These are phyloP conservation scores for Venturia pyrina DNA, from an alignment of 2,329 filamentous ascomycete genomes.

Conservation along the genomic window DNA sequence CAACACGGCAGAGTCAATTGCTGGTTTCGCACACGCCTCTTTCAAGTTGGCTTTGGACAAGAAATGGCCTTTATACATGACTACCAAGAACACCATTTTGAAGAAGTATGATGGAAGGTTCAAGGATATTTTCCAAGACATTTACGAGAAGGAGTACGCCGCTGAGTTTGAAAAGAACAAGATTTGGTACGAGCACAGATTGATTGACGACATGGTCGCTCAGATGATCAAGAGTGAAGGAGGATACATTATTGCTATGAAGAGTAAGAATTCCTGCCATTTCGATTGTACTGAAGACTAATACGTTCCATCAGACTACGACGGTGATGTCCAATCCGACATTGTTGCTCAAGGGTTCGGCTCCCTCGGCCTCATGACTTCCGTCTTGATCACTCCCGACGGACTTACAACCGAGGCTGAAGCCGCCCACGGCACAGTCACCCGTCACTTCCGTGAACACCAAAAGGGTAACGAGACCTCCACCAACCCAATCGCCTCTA, in stretches of 20 bases:
- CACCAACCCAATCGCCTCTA: conserved; percentile 97
- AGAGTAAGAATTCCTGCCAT: conserved; percentile 57
- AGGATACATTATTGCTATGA: conserved; percentile 94
- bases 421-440: conserved; percentile 96
- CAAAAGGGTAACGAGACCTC: conserved; percentile 96
- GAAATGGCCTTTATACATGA: conserved; percentile 93
- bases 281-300: not conserved
- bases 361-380: conserved; percentile 96
- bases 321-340: conserved; percentile 97
- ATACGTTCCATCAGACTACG: conserved; percentile 62
- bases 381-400: conserved; percentile 90
- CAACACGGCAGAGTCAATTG: conserved; percentile 94
- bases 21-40: conserved; percentile 86
- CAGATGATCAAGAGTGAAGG: conserved; percentile 99
- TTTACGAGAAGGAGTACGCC: conserved; percentile 84
- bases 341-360: conserved; percentile 98
- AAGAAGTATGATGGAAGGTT: conserved; percentile 98
- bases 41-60: conserved; percentile 93
- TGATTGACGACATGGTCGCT: conserved; percentile 99
- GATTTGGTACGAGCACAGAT: conserved; percentile 98
- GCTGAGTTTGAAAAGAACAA: conserved; percentile 78
- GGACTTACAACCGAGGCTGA: conserved; percentile 96
- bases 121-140: conserved; percentile 99
- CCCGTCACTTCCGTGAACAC: conserved; percentile 96
- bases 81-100: conserved; percentile 99